Percentiles rank a stretch among this genome's conserved stretches.
Evolutionary conservation across 2,329 filamentous ascomycete species (phyloP).

Genomic region (Colletotrichum cuscutae): DNA sequence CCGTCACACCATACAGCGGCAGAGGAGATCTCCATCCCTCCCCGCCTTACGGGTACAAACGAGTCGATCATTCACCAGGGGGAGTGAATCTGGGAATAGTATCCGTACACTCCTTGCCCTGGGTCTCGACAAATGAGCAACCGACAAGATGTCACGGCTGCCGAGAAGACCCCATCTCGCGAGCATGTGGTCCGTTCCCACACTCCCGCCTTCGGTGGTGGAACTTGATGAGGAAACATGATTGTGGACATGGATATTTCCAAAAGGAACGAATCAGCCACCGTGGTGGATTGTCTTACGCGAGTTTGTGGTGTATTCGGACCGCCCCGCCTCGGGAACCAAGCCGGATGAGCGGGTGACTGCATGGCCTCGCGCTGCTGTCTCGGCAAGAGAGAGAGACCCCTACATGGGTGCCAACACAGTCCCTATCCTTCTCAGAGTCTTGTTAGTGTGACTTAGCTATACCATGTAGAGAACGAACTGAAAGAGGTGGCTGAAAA

Average conservation of each 20-base stretch:
- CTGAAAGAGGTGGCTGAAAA: too few relatives aligned
- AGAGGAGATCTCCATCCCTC: neutral
- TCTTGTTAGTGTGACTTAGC: too few relatives aligned
- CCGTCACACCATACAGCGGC: neutral
- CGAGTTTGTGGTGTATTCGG: neutral
- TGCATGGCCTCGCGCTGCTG: neutral
- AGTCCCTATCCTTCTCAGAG: too few relatives aligned
- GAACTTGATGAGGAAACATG: neutral
- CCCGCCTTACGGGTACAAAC: neutral
- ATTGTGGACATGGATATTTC: neutral
- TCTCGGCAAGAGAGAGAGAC: neutral
- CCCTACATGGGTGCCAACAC: too few relatives aligned
- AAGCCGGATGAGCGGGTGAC: neutral
- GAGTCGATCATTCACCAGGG: neutral
- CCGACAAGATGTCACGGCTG: neutral
- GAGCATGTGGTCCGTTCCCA: neutral
- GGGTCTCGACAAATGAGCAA: neutral
- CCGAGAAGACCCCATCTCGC: neutral
- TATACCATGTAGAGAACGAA: too few relatives aligned
- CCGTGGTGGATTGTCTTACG: neutral
- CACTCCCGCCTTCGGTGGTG: neutral
- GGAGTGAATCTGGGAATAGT: neutral
- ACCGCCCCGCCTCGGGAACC: neutral
- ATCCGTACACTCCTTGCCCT: neutral
- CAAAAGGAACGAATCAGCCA: neutral